Evolutionary conservation across 169 alveolate species (phyloP), one percentile per base, ranked within the genome.

Genomic region (Cryptosporidium baileyi): DNA sequence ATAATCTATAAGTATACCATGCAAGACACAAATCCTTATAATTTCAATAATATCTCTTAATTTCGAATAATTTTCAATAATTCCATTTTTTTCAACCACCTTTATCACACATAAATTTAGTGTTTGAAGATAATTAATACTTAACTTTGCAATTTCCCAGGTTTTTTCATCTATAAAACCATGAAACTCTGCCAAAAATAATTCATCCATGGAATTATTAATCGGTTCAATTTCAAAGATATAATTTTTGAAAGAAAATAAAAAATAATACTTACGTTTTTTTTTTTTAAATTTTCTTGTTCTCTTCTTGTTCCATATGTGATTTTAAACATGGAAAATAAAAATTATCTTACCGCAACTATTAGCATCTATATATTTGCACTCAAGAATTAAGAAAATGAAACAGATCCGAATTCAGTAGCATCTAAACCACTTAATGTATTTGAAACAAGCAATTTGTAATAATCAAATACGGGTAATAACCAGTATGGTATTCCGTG

Each of bases 401-500:
- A 52, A 9, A 74, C 67, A 11, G 85, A 74, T 22, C 67, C 57
- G 54, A 54, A 74, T 30, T 74, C 85, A 9, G 85, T 19, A 17
- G 85, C 40, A 30, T 74, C 85, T 38, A 74, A 17, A 34, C 65
- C 26, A 40, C 60, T 38, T 13, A 74, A 26, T 26, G 85, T 74
- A 22, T 51, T 74, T 43, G 85, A 74, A n/a, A 60, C 60, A 13
- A 67, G 74, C 3, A 74, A 17, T 54, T 74, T 74, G 11, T 41
- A 34, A 34, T 51, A 57, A 5, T 32, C 67, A 74, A 74, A 57
- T 74, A 74, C 40, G 13, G 65, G 67, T 28, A 74, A 49, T 32
- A 74, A 45, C 85, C 85, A 74, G 40, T 74, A 74, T 38, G 85
- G 85, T 38, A 74, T 54, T 9, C 85, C 85, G 34, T 74, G 85